Evolutionary conservation across 257 asterid species (phyloP).

Genomic region (Solanum pinnatisectum): DNA sequence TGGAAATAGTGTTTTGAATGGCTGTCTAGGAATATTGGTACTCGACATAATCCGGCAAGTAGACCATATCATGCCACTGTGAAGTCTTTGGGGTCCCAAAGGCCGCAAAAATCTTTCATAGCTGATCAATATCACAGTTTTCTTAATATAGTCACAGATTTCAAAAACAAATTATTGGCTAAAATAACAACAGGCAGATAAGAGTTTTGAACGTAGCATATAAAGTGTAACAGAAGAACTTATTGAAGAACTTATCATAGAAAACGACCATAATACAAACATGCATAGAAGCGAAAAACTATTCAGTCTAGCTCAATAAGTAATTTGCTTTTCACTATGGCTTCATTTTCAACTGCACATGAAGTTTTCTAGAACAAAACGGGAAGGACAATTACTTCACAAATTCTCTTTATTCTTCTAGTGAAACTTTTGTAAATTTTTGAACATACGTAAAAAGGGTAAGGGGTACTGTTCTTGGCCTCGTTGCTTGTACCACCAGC

Average conservation of each 20-base stretch:
- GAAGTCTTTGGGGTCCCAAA: constrained; percentile 91
- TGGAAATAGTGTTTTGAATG: constrained; percentile 63
- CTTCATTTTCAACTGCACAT: not conserved
- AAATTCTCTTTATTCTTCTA: not conserved
- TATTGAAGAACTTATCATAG: not conserved
- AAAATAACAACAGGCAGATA: not conserved
- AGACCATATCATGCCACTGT: constrained; percentile 86
- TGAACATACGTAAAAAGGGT: too few relatives aligned
- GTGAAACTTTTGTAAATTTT: not conserved
- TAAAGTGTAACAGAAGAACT: not conserved
- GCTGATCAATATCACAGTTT: constrained; percentile 87
- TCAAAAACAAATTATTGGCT: not conserved
- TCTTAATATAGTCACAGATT: constrained; percentile 36
- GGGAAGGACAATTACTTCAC: not conserved
- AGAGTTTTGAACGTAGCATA: not conserved
- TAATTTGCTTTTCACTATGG: not conserved
- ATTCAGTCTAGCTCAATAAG: not conserved
- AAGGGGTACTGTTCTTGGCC: too few relatives aligned
- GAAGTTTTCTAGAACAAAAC: not conserved
- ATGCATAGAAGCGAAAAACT: not conserved
- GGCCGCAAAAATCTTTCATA: constrained; percentile 86
- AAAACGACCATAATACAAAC: not conserved
- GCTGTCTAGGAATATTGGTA: constrained; percentile 21
- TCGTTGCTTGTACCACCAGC: not conserved
- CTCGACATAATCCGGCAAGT: constrained; percentile 87